Percentiles rank a stretch among this genome's conserved stretches.
Conservation (phyloP, 768 basidiomycete species). For the Pulveroboletus sp. region DNA sequence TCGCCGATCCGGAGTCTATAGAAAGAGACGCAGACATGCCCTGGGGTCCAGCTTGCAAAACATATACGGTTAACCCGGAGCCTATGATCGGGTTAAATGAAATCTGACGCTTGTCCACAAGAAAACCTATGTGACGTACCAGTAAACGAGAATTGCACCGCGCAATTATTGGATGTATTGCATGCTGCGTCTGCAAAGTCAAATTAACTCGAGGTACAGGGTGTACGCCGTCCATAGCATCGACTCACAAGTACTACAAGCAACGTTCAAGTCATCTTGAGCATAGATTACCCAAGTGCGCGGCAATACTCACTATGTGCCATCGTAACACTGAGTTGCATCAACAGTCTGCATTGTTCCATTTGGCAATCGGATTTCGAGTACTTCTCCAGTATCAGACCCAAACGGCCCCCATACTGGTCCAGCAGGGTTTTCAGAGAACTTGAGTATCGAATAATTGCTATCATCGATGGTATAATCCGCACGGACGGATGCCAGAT, state of each 20-base stretch:
- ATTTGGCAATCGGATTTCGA: constrained; percentile 22
- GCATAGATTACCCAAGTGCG: background rate
- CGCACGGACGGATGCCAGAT: constrained; percentile 9
- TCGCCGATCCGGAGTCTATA: constrained; percentile 21
- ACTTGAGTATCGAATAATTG: constrained; percentile 23
- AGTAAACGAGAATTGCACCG: constrained; percentile 24
- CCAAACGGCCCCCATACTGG: constrained; percentile 27
- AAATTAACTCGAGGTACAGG: background rate
- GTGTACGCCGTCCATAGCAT: background rate
- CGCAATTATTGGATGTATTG: constrained; percentile 20
- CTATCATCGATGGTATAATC: constrained; percentile 29
- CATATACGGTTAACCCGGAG: constrained; percentile 29
- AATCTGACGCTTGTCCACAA: background rate
- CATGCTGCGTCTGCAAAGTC: constrained; percentile 22
- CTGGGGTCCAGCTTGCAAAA: constrained; percentile 25
- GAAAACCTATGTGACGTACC: constrained; percentile 3
- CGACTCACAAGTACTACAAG: constrained; percentile 23
- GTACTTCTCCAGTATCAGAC: constrained; percentile 18
- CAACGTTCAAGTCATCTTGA: background rate
- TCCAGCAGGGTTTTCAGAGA: constrained; percentile 27
- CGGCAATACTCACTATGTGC: constrained; percentile 23
- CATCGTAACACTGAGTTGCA: constrained; percentile 21
- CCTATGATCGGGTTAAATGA: constrained; percentile 7
- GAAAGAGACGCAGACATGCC: constrained; percentile 28
- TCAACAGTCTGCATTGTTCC: constrained; percentile 25